phyloP scores from a whole-genome alignment of 257 asterid species.

The Solanum megistacrolobum region DNA sequence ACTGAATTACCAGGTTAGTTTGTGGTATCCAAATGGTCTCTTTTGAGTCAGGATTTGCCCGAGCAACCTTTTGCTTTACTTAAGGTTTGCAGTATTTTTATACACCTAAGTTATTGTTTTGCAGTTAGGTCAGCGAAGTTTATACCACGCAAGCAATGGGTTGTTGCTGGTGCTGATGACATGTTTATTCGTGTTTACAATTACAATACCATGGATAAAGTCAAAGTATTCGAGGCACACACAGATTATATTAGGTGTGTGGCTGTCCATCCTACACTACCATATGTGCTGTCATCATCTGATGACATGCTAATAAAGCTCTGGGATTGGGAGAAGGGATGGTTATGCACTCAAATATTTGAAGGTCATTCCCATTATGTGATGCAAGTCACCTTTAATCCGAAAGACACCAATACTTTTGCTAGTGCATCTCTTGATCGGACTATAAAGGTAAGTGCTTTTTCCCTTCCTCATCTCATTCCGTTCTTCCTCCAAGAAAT shows the following conservation, averaged over 20 bases:
- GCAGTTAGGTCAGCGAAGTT: conserved; percentile 97
- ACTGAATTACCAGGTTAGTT: conserved; percentile 89
- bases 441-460: conserved; percentile 59
- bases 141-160: conserved; percentile 92
- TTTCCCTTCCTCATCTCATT: not conserved
- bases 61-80: not conserved
- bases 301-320: conserved; percentile 99
- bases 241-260: conserved; percentile 98
- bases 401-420: conserved; percentile 94
- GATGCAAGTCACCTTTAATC: conserved; percentile 98
- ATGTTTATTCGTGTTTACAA: conserved; percentile 93
- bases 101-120: conserved; percentile 5
- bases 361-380: conserved; percentile 99
- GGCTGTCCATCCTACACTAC: conserved; percentile 94
- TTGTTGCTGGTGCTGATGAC: conserved; percentile 99
- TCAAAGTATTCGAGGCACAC: conserved; percentile 91
- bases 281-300: conserved; percentile 93
- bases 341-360: conserved; percentile 91
- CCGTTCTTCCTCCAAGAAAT: not conserved
- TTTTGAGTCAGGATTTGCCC: not conserved
- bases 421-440: conserved; percentile 99
- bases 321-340: conserved; percentile 99
- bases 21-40: conserved; percentile 1
- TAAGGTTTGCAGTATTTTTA: not conserved
- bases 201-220: conserved; percentile 97